Conservation (phyloP, 208 protist genomes). For the Vickermania ingenoplastis region DNA sequence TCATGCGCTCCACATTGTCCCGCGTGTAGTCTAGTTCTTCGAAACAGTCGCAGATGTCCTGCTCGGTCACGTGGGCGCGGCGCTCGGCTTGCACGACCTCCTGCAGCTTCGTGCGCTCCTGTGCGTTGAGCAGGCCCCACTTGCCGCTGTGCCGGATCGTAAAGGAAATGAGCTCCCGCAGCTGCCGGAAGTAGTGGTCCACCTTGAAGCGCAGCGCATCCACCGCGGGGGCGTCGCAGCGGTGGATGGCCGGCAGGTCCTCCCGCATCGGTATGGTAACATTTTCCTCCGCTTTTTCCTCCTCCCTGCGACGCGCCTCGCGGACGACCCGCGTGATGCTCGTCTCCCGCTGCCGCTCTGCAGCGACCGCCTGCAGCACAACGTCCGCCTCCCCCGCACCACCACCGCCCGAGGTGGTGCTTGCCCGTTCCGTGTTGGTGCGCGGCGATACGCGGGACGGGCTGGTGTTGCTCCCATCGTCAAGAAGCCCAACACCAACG, state of each 20-base stretch:
- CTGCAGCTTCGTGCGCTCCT: constrained; percentile 33
- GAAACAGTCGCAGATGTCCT: constrained; percentile 37
- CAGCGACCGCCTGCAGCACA: neutral
- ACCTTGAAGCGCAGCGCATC: constrained; percentile 22
- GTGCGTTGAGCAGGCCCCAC: constrained; percentile 37
- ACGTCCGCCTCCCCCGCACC: neutral
- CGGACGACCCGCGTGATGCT: neutral
- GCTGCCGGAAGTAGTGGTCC: constrained; percentile 13
- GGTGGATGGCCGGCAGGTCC: constrained; percentile 21
- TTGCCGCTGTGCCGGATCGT: constrained; percentile 12
- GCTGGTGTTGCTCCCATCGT: neutral
- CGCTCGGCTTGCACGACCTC: constrained; percentile 30
- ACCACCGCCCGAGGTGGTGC: too few relatives aligned
- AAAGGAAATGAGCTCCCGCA: constrained; percentile 23
- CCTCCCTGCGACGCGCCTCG: constrained; percentile 1
- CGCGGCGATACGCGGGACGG: neutral
- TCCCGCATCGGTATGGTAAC: constrained; percentile 25
- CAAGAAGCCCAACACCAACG: too few relatives aligned
- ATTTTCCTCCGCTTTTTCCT: neutral
- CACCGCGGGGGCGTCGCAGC: constrained; percentile 27
- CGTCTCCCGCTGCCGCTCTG: neutral
- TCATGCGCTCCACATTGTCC: constrained; percentile 23
- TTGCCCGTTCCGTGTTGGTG: too few relatives aligned
- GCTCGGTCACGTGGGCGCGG: constrained; percentile 16
- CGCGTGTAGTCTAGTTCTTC: constrained; percentile 35